Base-by-base conservation (phyloP, 202 grass and related monocot species). In the Sporobolus alterniflorus region DNA sequence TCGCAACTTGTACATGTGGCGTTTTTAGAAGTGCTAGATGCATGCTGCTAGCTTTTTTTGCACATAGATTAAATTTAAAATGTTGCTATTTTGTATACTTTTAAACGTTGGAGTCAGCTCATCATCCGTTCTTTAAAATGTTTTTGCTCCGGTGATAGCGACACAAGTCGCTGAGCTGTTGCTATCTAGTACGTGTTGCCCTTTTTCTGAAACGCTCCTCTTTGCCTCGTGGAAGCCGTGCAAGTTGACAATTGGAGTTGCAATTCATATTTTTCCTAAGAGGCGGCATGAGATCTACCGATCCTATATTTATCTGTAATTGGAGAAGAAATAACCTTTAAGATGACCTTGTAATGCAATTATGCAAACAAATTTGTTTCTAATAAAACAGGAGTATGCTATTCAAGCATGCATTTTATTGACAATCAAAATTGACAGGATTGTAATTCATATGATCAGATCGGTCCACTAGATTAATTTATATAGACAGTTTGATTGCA, bases 81-180 rank as follows among this genome's bases (percentile, higher is more conserved):
- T 72, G 48, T 56, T 71, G 41, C 41, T 67, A 9, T 7, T 81
- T 15, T 30, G 44, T 11, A 24, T 15, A 22, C 31, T 25, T 36
- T 83, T 81, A 46, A 76, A 88, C 71, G 44, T 77, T 85, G 73
- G 31, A 33, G 25, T 70, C 72, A 66, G 9, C 49, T 24, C 36
- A 13, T 50, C 15, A 24, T 26, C 7, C 8, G 2, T 12, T 65
- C 3, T n/a, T 11, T 3, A 0, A 43, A 11, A 56, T 31, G 22
- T 44, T 55, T n/a, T 39, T 57, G 3, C 6, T 3, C 3, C 18
- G 9, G 16, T 71, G 76, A 81, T 7, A 47, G 71, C 3, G 77
- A 85, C 71, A 47, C 64, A 24, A 63, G 64, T 41, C 4, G 71
- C 34, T 31, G 36, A 71, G 71, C 60, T 26, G 71, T 49, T 80